Evolutionary conservation across 371 early-diverging fungal species (phyloP), one percentile per base, ranked within the genome.

Genomic region (Syncephalastrum sp.): DNA sequence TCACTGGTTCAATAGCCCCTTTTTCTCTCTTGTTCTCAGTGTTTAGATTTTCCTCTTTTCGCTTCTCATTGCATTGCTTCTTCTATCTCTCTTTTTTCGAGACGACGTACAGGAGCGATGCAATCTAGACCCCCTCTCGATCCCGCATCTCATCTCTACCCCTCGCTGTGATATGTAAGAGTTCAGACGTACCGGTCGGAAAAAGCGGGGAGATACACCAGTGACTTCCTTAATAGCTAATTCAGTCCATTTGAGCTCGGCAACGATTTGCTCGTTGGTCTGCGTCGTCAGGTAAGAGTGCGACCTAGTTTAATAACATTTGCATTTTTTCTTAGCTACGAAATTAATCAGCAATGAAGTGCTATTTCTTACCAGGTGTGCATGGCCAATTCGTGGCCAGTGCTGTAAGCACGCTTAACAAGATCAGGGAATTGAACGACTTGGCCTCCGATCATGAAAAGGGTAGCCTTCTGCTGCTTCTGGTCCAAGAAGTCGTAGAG

Each of bases 221-320:
- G 79, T 85, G 43, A 83, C 77, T 24, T 80, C 81, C 61, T 85
- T 65, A 66, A 91, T 85, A 48, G 82, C 82, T 48, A 69, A 59
- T 63, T 82, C 87, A 12, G 81, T 86, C 83, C 83, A 88, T 63
- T 82, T 83, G 42, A 90, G 65, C 66, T 91, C 90, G 51, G 87
- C 87, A 44, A 89, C 79, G 42, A 91, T 76, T 61, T 83, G 79
- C 49, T 87, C 86, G 49, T 78, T 87, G 27, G 83, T 64, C 33
- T 79, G 64, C 1, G 85, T 72, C 23, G 89, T 87, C 69, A 89
- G 52, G 48, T 74, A 75, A 17, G 66, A 73, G 53, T 91, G 91
- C 17, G 86, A 81, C 83, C 83, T 82, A 38, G 77, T 72, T 51
- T 75, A 82, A 13, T 70, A 56, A 25, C 63, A 70, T 48, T 56